Evolutionary conservation across 2,329 filamentous ascomycete species (phyloP).

Genomic region (Pyrenophora seminiperda): DNA sequence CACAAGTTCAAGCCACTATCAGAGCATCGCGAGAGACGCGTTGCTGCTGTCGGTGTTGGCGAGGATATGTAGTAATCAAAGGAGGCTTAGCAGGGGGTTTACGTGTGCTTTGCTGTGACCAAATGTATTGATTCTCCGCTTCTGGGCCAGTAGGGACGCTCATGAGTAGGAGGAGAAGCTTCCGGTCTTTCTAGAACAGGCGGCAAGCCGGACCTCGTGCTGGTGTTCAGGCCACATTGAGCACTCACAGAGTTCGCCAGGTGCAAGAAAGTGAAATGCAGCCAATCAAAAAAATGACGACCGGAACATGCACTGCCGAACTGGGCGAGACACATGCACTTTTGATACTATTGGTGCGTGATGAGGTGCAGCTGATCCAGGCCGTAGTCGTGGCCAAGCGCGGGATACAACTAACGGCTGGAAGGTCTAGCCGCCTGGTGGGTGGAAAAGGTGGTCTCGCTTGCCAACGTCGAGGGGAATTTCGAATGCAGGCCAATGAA

Average conservation of each 20-base stretch:
- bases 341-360: conserved; percentile 39
- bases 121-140: not conserved
- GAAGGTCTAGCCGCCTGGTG: conserved; percentile 9
- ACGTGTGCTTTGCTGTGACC: not conserved
- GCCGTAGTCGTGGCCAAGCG: conserved; percentile 29
- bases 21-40: not conserved
- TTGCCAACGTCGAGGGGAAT: conserved; percentile 1
- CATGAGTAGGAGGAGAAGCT: not conserved
- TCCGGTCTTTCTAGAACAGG: conserved; percentile 5
- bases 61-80: not conserved
- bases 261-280: conserved; percentile 12
- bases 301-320: conserved; percentile 15
- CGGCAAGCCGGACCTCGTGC: conserved; percentile 16
- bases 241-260: conserved; percentile 14
- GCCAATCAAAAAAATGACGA: conserved; percentile 28
- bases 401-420: conserved; percentile 26
- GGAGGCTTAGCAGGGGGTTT: not conserved
- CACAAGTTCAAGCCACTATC: no score
- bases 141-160: not conserved
- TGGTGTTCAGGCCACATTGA: conserved; percentile 16
- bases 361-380: conserved; percentile 34
- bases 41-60: no score
- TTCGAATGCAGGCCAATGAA: not conserved
- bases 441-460: conserved; percentile 15
- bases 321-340: conserved; percentile 20